A percentile compares a stretch with the other conserved stretches of the same genome.
Conservation (phyloP, 805 yeast species). For the Lipomyces japonicus region DNA sequence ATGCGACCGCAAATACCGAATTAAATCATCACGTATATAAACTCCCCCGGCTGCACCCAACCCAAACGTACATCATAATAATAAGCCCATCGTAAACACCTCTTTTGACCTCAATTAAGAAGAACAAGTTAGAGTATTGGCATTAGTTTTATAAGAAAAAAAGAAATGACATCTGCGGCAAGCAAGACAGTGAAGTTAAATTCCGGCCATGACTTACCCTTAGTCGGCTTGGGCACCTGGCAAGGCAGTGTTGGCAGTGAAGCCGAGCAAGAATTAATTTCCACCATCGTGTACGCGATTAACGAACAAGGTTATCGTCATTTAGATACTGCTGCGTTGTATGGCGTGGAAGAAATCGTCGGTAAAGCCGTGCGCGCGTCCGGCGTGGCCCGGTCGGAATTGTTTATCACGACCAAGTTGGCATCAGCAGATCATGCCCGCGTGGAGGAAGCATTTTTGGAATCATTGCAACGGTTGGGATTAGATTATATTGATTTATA, state of each 20-base stretch:
- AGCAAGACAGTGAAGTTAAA: slow-evolving; percentile 41
- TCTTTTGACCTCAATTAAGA: too few relatives aligned
- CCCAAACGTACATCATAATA: too few relatives aligned
- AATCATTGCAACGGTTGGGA: slow-evolving; percentile 49
- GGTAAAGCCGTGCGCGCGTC: slow-evolving; percentile 50
- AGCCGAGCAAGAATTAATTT: slow-evolving; percentile 49
- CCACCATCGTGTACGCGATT: slow-evolving; percentile 57
- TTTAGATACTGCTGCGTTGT: slow-evolving; percentile 69
- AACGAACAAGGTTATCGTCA: slow-evolving; percentile 58
- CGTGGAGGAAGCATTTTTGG: slow-evolving; percentile 48
- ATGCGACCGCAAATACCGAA: too few relatives aligned
- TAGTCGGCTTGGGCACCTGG: slow-evolving; percentile 66
- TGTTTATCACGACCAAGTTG: slow-evolving; percentile 65
- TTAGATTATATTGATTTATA: slow-evolving; percentile 63
- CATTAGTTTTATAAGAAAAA: too few relatives aligned
- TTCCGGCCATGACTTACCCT: slow-evolving; percentile 59
- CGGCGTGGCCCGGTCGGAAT: slow-evolving; percentile 46
- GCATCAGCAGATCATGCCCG: slow-evolving; percentile 43
- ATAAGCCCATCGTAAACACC: too few relatives aligned
- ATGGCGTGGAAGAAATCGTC: slow-evolving; percentile 61
- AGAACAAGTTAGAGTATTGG: too few relatives aligned
- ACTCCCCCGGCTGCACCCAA: too few relatives aligned
- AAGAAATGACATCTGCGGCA: too few relatives aligned
- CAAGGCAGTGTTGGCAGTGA: slow-evolving; percentile 53
- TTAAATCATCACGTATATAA: too few relatives aligned